Conservation (phyloP, 169 alveolate genomes). For the Ichthyophthirius multifiliis region DNA sequence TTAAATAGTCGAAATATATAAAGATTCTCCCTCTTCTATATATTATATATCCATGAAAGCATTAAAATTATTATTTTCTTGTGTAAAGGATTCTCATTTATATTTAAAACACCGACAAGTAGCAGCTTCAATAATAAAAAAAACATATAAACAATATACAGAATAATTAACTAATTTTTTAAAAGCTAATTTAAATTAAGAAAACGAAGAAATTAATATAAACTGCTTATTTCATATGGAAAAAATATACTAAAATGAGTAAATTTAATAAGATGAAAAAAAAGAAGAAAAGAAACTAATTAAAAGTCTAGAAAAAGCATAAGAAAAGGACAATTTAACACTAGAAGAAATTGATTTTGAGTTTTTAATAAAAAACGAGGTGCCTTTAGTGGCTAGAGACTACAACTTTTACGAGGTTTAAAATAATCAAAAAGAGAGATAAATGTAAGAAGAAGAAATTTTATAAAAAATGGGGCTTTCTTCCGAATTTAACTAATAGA, state of each 20-base stretch:
- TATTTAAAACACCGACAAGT: neutral
- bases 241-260: neutral
- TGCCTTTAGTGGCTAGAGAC: neutral
- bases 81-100: neutral
- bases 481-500: neutral
- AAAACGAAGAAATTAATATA: neutral
- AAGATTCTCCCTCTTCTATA: constrained; percentile 10
- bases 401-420: neutral
- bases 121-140: neutral
- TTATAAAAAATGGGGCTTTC: neutral
- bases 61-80: neutral
- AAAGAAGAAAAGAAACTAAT: neutral
- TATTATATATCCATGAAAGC: neutral
- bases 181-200: neutral
- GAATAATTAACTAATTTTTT: neutral
- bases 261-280: neutral
- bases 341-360: neutral
- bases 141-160: neutral
- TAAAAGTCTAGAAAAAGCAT: neutral
- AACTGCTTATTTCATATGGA: constrained; percentile 8
- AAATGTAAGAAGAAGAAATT: constrained; percentile 8
- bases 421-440: neutral
- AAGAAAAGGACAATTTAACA: neutral
- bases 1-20: neutral
- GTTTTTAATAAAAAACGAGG: neutral